Conservation (phyloP, 2,329 filamentous ascomycete species). For the Nemania abortiva region DNA sequence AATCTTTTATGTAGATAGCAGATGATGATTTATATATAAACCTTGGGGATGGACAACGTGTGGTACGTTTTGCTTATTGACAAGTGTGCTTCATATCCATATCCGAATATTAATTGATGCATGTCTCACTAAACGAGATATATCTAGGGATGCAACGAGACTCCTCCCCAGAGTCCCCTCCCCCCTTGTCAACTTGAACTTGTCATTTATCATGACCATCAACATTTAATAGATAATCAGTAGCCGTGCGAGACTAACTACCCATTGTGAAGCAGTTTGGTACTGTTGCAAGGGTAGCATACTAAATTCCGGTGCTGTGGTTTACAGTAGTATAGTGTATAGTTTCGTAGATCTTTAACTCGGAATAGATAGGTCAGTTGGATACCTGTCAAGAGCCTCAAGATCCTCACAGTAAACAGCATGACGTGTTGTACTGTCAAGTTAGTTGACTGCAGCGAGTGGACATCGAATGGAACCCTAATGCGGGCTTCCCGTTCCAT, state of each 20-base stretch:
- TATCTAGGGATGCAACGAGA: not conserved
- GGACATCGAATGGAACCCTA: constrained; percentile 6
- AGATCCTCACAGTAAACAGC: not conserved
- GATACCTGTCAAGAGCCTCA: not conserved
- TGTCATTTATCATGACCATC: not conserved
- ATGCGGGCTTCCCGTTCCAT: constrained; percentile 1
- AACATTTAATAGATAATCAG: not conserved
- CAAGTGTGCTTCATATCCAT: not conserved
- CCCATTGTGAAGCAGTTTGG: not conserved
- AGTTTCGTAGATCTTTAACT: not conserved
- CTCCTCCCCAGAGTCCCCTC: too few relatives aligned
- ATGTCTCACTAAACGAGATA: not conserved
- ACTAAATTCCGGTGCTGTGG: not conserved
- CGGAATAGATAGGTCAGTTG: not conserved
- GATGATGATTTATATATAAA: constrained; percentile 6
- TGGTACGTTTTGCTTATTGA: constrained; percentile 6
- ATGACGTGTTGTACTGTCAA: not conserved
- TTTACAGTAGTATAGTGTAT: not conserved
- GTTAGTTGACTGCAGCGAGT: not conserved
- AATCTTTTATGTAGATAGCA: constrained; percentile 29
- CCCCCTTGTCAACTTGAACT: not conserved
- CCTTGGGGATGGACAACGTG: constrained; percentile 5
- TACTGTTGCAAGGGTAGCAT: not conserved
- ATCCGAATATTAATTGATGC: constrained; percentile 1
- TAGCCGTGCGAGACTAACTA: not conserved